Base-by-base conservation (phyloP, 345 rosid genomes). In the Geranium brycei region DNA sequence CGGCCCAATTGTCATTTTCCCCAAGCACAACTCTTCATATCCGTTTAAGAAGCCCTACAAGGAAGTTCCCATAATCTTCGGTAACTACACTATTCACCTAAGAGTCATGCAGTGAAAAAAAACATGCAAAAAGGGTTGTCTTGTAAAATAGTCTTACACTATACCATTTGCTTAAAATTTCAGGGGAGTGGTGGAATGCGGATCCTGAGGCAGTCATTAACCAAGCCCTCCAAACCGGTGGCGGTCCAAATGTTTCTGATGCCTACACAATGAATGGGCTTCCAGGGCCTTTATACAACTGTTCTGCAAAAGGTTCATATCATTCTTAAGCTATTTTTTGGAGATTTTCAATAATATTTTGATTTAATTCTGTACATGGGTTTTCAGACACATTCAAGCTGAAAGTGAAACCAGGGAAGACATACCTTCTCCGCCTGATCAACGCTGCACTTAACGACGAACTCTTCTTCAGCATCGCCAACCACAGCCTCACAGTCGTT, bases 201-300 rank as follows among this genome's bases (percentile, higher is more conserved):
- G 86, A 89, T 71, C 56, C 92, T 28, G 96, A 81, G 75, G 91
- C 87, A 64, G 72, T 89, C 53, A 81, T 85, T 14, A 79, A 58
- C 8, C 95, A 85, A 68, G 91, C 95, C 23, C 67, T 87, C 1
- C 84, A 80, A 65, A 84, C 85, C 11, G 95, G 96, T 40, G 88
- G 77, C 55, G 87, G 88, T 40, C 93, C 97, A 62, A 91, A 86
- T 74, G 95, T 86, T 15, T 91, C 95, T 3, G 88, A 88, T 67
- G 95, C 91, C 40, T 88, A 80, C 74, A 85, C 96, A 11, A 77
- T 89, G 58, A 85, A 89, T 62, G 89, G 91, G 7, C 79, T 80
- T 63, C 87, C 91, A 31, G 97, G 97, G 53, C 91, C 86, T 1
- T 62, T 88, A 15, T 87, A 91, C 68, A 88, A 88, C 65, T 91